Evolutionary conservation across 768 basidiomycete species (phyloP), one percentile per base, ranked within the genome.

Genomic region (Naganishia friedmannii): DNA sequence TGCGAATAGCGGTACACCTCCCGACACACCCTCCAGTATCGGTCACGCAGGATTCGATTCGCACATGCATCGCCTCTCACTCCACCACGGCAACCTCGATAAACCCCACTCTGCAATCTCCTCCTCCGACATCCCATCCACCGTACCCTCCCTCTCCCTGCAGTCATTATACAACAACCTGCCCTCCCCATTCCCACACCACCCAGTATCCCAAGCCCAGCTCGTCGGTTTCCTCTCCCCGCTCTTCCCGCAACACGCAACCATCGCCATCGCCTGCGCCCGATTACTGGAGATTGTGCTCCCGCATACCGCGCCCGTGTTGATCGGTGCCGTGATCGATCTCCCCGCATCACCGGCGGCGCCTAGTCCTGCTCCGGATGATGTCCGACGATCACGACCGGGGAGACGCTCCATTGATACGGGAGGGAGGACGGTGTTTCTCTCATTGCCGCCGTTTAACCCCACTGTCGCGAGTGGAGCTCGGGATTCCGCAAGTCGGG

Each of bases 281-380:
- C 71, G 74, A 31, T 54, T 73, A 0, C 53, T 80, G 3, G 79
- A 80, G 54, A 75, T 80, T 34, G 76, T 77, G 26, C 78, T 78
- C 42, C 76, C 79, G 9, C 65, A 10, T 73, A 76, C 37, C 68
- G 73, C 34, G 66, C 76, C 48, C 54, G 76, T 42, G 53, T 77
- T 29, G 60, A 72, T 68, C 17, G 79, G 79, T 4, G 79, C 79
- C 63, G 68, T 77, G 8, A 46, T 74, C 23, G 77, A 79, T 69
- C 66, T 73, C 21, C 74, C 72, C n/a, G n/a, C n/a, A n/a, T n/a
- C n/a, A n/a, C n/a, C n/a, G n/a, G n/a, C n/a, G 1, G 31, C 60
- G 75, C 53, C 53, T 39, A 53, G 48, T 31, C 28, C 48, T 45
- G 65, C 48, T n/a, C 68, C 57, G 1, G 58, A 42, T 54, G 48